Conservation (phyloP, 495 filamentous ascomycete genomes). For the Penicillium longicatenatum region DNA sequence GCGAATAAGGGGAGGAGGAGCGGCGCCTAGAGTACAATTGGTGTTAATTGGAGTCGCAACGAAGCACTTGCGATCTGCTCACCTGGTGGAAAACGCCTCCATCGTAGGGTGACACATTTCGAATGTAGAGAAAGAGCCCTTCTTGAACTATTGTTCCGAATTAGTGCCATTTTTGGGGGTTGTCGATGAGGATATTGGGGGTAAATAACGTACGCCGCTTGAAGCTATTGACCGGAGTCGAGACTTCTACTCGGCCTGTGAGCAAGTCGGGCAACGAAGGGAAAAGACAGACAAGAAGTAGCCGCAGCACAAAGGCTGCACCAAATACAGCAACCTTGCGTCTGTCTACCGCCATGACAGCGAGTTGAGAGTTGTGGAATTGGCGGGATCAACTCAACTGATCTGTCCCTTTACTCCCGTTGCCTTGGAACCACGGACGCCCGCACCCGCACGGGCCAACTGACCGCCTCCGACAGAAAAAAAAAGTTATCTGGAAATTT, state of each 20-base stretch:
- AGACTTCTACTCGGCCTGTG: constrained; percentile 91
- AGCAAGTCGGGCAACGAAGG: constrained; percentile 84
- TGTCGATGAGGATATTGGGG: background rate
- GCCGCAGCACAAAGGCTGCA: constrained; percentile 74
- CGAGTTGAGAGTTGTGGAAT: constrained; percentile 6
- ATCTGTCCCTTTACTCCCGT: constrained; percentile 24
- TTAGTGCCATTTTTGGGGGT: constrained; percentile 8
- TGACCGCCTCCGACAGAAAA: constrained; percentile 30
- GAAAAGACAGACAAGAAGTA: constrained; percentile 78
- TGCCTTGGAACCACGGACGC: constrained; percentile 35
- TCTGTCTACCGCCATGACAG: constrained; percentile 65
- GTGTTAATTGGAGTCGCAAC: constrained; percentile 10
- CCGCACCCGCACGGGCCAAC: constrained; percentile 41
- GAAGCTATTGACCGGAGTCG: constrained; percentile 96
- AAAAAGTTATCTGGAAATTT: constrained; percentile 45
- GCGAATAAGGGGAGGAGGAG: constrained; percentile 89
- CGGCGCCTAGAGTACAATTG: constrained; percentile 61
- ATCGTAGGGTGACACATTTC: constrained; percentile 96
- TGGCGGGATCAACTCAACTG: constrained; percentile 7
- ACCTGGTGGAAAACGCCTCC: constrained; percentile 96
- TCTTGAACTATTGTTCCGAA: constrained; percentile 72
- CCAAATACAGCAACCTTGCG: constrained; percentile 75
- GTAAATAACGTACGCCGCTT: constrained; percentile 72
- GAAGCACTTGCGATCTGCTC: constrained; percentile 14
- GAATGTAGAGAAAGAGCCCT: constrained; percentile 91